These are phyloP conservation scores for Tillandsia leiboldiana DNA, from an alignment of 176 grass and related monocot species.

Conservation along the genomic window DNA sequence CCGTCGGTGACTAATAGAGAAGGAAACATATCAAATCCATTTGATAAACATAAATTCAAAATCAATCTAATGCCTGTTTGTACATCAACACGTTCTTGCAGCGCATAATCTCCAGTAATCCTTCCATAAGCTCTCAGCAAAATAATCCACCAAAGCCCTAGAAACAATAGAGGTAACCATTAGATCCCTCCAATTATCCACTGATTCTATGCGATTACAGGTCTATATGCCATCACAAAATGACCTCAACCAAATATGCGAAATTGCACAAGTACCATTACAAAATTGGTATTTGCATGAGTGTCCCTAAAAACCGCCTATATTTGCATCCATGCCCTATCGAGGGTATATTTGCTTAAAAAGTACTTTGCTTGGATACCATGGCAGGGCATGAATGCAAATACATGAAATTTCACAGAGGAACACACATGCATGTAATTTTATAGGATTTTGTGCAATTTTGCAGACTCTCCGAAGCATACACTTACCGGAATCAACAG, in stretches of 20 bases:
- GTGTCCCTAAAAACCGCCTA: too few species aligned
- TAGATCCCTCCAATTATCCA: not conserved
- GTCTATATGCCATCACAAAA: not conserved
- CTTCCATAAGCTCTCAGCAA: conserved; percentile 82
- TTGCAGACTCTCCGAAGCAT: not conserved
- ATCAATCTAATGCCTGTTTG: conserved; percentile 88
- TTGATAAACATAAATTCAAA: conserved; percentile 82
- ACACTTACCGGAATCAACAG: conserved; percentile 88
- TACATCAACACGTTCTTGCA: conserved; percentile 94
- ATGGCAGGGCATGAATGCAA: not conserved
- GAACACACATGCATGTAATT: too few species aligned
- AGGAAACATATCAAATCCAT: conserved; percentile 98
- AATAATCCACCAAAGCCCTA: conserved; percentile 99
- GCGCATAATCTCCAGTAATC: conserved; percentile 81
- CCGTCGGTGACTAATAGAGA: conserved; percentile 90
- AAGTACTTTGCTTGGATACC: too few species aligned
- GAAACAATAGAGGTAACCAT: conserved; percentile 15
- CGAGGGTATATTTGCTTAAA: too few species aligned
- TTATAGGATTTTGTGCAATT: too few species aligned
- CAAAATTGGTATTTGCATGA: too few species aligned
- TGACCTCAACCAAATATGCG: too few species aligned
- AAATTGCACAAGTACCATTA: too few species aligned
- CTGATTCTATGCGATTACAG: not conserved
- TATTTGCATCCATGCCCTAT: too few species aligned
- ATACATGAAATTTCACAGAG: not conserved